These are phyloP conservation scores for Inga leiocalycina DNA, from an alignment of 306 rosid genomes.

Conservation along the genomic window DNA sequence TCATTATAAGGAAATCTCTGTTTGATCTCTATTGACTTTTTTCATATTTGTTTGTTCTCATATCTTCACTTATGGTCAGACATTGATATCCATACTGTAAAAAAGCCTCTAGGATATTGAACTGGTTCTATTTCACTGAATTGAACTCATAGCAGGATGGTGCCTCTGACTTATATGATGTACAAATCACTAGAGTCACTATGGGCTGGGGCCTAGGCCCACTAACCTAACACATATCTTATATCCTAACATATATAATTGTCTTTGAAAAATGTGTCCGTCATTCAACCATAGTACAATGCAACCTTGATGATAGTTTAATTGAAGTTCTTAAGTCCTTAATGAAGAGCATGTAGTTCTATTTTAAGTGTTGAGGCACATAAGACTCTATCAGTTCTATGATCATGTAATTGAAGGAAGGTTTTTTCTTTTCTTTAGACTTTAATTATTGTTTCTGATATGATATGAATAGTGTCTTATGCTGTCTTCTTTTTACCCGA, in stretches of 20 bases:
- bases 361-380: background rate
- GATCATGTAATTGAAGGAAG: background rate
- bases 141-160: background rate
- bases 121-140: background rate
- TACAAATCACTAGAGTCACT: background rate
- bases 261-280: background rate
- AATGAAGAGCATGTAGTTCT: background rate
- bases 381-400: background rate
- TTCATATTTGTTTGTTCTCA: background rate
- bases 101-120: background rate
- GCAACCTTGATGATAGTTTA: background rate
- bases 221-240: background rate
- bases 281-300: background rate
- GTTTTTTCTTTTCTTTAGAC: background rate
- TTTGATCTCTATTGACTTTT: background rate
- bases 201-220: background rate
- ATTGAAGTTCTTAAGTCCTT: background rate
- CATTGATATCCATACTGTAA: background rate
- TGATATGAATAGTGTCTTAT: background rate
- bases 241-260: background rate
- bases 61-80: background rate
- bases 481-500: background rate
- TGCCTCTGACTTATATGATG: background rate
- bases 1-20: background rate
- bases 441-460: background rate